phyloP scores from a whole-genome alignment of 495 filamentous ascomycete genomes.

The Neurospora sp. region DNA sequence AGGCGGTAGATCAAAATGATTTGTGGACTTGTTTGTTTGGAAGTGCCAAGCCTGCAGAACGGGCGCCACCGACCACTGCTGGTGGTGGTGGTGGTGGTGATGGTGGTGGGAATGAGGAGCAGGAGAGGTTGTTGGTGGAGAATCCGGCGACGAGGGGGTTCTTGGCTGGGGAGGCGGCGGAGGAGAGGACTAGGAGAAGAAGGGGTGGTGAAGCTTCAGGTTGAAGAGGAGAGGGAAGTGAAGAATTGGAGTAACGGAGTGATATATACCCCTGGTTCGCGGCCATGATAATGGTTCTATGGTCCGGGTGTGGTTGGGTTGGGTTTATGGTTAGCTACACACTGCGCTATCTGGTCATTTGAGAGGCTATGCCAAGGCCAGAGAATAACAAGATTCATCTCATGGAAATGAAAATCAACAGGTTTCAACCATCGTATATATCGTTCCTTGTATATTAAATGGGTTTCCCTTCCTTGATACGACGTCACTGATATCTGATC shows the following conservation, averaged over 20 bases:
- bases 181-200: constrained; percentile 7
- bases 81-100: background rate
- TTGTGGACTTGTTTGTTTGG: constrained; percentile 88
- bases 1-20: constrained; percentile 69
- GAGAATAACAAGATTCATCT: too few relatives aligned
- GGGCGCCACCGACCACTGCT: background rate
- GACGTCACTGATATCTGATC: too few relatives aligned
- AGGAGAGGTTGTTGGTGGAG: background rate
- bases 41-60: constrained; percentile 22
- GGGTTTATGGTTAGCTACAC: too few relatives aligned
- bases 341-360: too few relatives aligned
- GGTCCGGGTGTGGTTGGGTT: too few relatives aligned
- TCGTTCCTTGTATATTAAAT: too few relatives aligned
- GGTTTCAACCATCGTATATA: too few relatives aligned
- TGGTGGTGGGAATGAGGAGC: constrained; percentile 5
- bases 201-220: background rate
- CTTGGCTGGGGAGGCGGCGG: constrained; percentile 23
- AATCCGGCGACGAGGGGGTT: constrained; percentile 16
- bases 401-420: too few relatives aligned
- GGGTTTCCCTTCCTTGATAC: too few relatives aligned
- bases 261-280: background rate
- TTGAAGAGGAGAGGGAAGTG: background rate
- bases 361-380: too few relatives aligned
- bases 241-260: background rate
- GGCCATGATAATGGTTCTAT: background rate